Conservation (phyloP, 345 rosid species). For the Mercurialis annua region DNA sequence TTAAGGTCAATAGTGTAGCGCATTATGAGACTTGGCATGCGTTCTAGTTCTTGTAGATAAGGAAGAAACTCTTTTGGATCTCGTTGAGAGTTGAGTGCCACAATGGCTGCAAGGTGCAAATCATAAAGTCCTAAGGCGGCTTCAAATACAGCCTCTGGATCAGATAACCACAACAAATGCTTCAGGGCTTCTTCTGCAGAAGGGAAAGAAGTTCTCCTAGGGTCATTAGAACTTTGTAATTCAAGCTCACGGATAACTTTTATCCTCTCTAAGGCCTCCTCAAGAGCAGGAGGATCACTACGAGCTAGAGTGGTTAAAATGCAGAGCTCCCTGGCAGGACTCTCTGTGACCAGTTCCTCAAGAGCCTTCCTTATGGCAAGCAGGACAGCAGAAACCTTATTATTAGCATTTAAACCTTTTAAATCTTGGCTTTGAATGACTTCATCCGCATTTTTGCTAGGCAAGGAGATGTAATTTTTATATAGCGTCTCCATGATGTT, state of each 20-base stretch:
- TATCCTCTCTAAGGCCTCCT: constrained; percentile 82
- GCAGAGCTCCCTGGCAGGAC: constrained; percentile 91
- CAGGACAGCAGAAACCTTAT: constrained; percentile 79
- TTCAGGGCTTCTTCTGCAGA: constrained; percentile 94
- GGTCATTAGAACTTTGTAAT: constrained; percentile 54
- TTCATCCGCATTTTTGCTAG: constrained; percentile 38
- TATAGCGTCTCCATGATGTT: constrained; percentile 72
- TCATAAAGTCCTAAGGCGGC: constrained; percentile 96
- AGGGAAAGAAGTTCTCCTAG: constrained; percentile 54
- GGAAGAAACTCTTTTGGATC: constrained; percentile 99
- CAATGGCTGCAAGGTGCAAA: constrained; percentile 95
- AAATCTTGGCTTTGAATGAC: constrained; percentile 37
- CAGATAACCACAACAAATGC: constrained; percentile 94
- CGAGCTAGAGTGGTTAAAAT: constrained; percentile 91
- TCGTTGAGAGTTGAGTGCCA: constrained; percentile 88
- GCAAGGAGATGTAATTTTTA: constrained; percentile 41
- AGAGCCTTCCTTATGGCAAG: constrained; percentile 80
- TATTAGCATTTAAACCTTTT: constrained; percentile 26
- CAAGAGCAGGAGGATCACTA: constrained; percentile 86
- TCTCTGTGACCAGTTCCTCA: constrained; percentile 70
- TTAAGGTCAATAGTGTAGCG: constrained; percentile 79
- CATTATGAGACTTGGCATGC: constrained; percentile 67
- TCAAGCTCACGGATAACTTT: constrained; percentile 87
- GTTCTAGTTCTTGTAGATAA: constrained; percentile 76
- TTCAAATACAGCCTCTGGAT: constrained; percentile 85